Conservation (phyloP, 2,329 filamentous ascomycete genomes). For the Scolecobasidium constrictum region DNA sequence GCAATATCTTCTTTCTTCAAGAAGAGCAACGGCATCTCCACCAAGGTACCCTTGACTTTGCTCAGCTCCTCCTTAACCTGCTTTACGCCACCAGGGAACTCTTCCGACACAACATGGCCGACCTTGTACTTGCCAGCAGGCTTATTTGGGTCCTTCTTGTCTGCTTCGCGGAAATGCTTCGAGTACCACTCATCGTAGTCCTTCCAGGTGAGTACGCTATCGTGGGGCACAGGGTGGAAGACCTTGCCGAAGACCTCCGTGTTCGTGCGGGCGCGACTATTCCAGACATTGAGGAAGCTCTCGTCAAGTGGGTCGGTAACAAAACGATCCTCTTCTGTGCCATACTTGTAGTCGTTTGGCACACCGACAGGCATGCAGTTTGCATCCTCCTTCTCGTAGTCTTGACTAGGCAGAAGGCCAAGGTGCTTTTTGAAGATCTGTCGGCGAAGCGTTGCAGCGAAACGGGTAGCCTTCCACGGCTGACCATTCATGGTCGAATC, state of each 20-base stretch:
- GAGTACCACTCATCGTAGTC: slow-evolving; percentile 64
- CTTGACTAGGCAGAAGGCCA: slow-evolving; percentile 66
- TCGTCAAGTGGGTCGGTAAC: slow-evolving; percentile 65
- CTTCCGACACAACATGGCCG: slow-evolving; percentile 65
- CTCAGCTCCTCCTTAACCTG: slow-evolving; percentile 60
- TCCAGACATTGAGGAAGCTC: slow-evolving; percentile 63
- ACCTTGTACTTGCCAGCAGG: slow-evolving; percentile 54
- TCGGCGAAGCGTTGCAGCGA: slow-evolving; percentile 70
- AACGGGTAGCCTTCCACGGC: slow-evolving; percentile 60
- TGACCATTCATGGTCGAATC: slow-evolving; percentile 63
- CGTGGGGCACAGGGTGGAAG: slow-evolving; percentile 69
- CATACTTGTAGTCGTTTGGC: slow-evolving; percentile 39
- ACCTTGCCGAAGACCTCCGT: slow-evolving; percentile 71
- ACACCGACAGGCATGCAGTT: slow-evolving; percentile 49
- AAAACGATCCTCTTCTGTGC: slow-evolving; percentile 35
- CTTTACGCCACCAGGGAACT: slow-evolving; percentile 32
- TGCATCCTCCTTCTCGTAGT: slow-evolving; percentile 47
- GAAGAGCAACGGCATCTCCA: slow-evolving; percentile 89
- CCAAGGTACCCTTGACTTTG: slow-evolving; percentile 46
- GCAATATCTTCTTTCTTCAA: slow-evolving; percentile 79
- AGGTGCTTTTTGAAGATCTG: slow-evolving; percentile 88
- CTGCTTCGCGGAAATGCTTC: slow-evolving; percentile 45
- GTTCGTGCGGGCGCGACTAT: slow-evolving; percentile 59
- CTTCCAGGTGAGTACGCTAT: slow-evolving; percentile 58
- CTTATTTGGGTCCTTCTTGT: slow-evolving; percentile 27